Conservation (phyloP, 2,329 filamentous ascomycete species). For the Graphilbum sp. region DNA sequence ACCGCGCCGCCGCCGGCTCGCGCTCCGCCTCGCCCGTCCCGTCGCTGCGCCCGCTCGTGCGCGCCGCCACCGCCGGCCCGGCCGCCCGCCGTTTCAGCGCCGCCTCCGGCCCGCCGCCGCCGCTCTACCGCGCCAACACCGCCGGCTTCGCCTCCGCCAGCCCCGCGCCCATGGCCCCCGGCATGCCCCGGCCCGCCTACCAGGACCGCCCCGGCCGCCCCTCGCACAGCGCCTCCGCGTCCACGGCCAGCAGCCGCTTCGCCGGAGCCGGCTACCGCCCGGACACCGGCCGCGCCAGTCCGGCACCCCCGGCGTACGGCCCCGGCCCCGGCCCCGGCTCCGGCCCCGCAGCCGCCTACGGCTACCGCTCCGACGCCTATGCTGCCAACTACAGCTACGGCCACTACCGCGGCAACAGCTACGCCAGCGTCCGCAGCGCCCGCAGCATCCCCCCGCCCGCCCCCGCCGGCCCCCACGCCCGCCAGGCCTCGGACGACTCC, state of each 20-base stretch:
- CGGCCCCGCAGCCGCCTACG: too few species aligned
- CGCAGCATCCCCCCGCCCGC: slow-evolving; percentile 14
- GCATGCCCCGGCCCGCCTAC: not conserved
- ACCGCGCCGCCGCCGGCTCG: slow-evolving; percentile 3
- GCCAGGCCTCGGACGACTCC: slow-evolving; percentile 6
- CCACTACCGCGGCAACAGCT: not conserved
- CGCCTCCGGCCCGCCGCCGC: slow-evolving; percentile 1
- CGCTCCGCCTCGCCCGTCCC: slow-evolving; percentile 15
- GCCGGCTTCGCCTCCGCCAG: slow-evolving; percentile 3
- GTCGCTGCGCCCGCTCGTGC: too few species aligned
- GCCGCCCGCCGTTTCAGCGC: slow-evolving; percentile 7
- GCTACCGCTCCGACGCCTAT: not conserved
- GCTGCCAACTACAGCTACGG: not conserved
- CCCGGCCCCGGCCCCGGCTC: too few species aligned
- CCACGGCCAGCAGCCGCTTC: slow-evolving; percentile 5
- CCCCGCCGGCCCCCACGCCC: slow-evolving; percentile 8
- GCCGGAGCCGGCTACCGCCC: slow-evolving; percentile 1
- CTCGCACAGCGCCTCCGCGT: too few species aligned
- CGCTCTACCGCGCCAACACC: slow-evolving; percentile 12
- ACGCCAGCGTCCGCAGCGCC: slow-evolving; percentile 10
- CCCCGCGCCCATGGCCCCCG: not conserved
- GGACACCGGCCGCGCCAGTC: slow-evolving; percentile 13
- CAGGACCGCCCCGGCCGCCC: slow-evolving; percentile 1
- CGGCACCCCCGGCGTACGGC: slow-evolving; percentile 13
- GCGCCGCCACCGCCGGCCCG: slow-evolving; percentile 4